phyloP scores from a whole-genome alignment of 2,329 filamentous ascomycete genomes.

The Hypomyces rosellus region DNA sequence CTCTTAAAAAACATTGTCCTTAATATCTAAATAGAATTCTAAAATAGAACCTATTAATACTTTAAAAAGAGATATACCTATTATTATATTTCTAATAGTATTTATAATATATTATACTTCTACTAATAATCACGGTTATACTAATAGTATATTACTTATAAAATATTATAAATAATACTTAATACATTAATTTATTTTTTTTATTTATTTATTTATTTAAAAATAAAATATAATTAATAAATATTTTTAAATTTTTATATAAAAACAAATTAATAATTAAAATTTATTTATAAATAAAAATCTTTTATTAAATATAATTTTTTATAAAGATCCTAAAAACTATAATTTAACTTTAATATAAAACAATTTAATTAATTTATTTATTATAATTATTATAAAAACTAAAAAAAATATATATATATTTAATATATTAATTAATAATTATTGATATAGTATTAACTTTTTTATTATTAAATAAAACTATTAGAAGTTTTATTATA shows the following conservation, averaged over 20 bases:
- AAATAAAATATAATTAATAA: too few relatives aligned
- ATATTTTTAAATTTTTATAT: neutral
- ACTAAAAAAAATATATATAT: neutral
- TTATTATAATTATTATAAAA: neutral
- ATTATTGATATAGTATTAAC: neutral
- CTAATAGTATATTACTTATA: neutral
- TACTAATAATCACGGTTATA: neutral
- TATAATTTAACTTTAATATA: neutral
- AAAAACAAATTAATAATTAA: neutral
- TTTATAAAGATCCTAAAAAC: neutral
- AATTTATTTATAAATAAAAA: neutral
- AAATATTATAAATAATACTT: neutral
- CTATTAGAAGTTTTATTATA: neutral
- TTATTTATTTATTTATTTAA: too few relatives aligned
- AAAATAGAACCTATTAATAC: neutral
- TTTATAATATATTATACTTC: neutral
- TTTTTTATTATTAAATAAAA: neutral
- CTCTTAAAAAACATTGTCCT: too few relatives aligned
- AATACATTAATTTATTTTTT: neutral
- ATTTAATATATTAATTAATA: neutral
- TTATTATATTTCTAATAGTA: neutral
- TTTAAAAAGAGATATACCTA: neutral
- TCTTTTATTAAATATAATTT: neutral
- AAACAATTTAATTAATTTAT: neutral
- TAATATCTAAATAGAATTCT: too few relatives aligned